phyloP scores from a whole-genome alignment of 163 green algal species.

The Scenedesmus sp. region DNA sequence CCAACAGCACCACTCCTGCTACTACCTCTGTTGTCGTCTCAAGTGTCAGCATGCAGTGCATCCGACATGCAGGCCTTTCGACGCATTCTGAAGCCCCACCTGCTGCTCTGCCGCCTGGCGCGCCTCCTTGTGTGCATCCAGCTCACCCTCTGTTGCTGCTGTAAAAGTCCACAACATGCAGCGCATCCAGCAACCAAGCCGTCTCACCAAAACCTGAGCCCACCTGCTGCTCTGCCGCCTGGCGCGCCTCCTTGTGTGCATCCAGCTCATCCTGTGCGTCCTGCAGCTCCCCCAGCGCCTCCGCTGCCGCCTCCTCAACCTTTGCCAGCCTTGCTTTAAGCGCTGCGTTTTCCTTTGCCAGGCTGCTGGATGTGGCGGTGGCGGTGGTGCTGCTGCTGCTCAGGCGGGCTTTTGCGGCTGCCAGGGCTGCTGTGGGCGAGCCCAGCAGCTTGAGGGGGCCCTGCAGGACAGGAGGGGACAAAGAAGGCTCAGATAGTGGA shows the following conservation, averaged over 20 bases:
- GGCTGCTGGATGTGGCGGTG: constrained; percentile 2
- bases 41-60: neutral
- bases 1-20: no score
- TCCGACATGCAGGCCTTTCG: neutral
- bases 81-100: neutral
- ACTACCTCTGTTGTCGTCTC: no score
- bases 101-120: constrained; percentile 39
- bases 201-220: neutral
- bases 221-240: constrained; percentile 49
- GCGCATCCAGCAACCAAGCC: neutral
- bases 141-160: neutral
- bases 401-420: neutral
- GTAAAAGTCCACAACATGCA: neutral
- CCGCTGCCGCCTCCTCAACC: constrained; percentile 41
- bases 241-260: constrained; percentile 16
- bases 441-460: neutral
- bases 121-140: constrained; percentile 17
- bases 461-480: neutral
- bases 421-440: neutral
- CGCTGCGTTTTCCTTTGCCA: constrained; percentile 30
- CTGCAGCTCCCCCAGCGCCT: constrained; percentile 47
- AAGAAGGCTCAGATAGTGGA: no score
- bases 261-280: constrained; percentile 37
- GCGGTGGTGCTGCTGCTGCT: neutral
- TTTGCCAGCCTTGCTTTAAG: constrained; percentile 24